Conservation (phyloP, 2,329 filamentous ascomycete species). For the Pyricularia pennisetigena region DNA sequence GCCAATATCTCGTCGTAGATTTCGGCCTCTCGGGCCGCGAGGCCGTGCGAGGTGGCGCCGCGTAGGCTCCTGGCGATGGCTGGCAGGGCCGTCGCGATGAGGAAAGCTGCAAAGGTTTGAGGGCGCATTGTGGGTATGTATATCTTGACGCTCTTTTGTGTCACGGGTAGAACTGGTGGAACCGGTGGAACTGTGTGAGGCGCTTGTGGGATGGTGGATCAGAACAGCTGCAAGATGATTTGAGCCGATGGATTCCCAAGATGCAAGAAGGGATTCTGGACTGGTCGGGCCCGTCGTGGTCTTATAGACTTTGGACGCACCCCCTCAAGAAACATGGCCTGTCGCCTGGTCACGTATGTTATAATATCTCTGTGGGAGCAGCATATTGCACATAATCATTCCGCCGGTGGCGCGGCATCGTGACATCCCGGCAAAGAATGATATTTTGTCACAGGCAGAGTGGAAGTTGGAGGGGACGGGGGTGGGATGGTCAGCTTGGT, state of each 20-base stretch:
- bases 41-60: background rate
- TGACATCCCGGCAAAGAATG: background rate
- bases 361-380: background rate
- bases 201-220: background rate
- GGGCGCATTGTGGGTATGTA: background rate
- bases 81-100: conserved; percentile 6
- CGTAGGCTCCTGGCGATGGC: conserved; percentile 2
- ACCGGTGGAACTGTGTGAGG: no score
- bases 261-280: background rate
- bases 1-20: background rate
- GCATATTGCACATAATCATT: background rate
- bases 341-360: background rate
- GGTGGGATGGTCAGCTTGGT: background rate
- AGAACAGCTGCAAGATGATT: background rate
- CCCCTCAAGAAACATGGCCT: background rate
- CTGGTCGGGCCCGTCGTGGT: background rate
- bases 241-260: background rate
- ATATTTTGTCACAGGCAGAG: background rate
- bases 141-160: background rate
- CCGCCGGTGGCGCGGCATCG: background rate
- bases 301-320: background rate
- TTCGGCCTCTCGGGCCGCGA: background rate
- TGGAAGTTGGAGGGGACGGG: background rate
- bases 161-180: background rate
- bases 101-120: conserved; percentile 5